Evolutionary conservation across 495 filamentous ascomycete species (phyloP), one percentile per base, ranked within the genome.

Genomic region (Penicillium psychrofluorescens): DNA sequence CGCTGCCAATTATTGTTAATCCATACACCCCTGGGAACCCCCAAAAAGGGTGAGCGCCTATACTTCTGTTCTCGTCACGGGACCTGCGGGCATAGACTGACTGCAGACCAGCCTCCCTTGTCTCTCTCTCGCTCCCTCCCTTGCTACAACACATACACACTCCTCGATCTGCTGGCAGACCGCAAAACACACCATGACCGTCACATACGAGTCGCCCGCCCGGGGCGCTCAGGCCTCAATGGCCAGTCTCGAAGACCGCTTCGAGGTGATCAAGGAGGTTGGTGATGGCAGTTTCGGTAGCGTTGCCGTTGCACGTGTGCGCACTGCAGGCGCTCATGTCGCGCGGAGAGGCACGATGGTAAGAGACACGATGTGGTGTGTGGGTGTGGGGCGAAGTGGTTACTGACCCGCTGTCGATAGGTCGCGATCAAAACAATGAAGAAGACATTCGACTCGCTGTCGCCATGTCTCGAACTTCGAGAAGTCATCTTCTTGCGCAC

Each of bases 381-480:
- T 1, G 30, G 39, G 12, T 30, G 15, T 9, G 30, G 14, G 10
- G 15, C 38, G 33, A 27, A 29, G 36, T 53, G 39, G 12, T 33
- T 40, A 43, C 44, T 45, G 14, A 53, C 62, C 71, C 38, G 69
- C 46, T 29, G 13, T 43, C 46, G 22, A 6, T 22, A 98, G 92
- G 89, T 98, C 53, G 92, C 92, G 2, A 95, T 99, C 61, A 99
- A 99, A 72, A 96, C 92, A 12, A 97, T 99, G 94, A 99, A 99
- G 77, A 99, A 99, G 77, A 88, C 86, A 0, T 99, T 97, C 53
- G 90, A 97, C 32, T 91, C 86, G 4, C 87, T 97, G 57, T 67
- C 74, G 15, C 87, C 86, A 34, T 97, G 94, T 61, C 62, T 95
- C 47, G 92, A 99, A 58, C 73, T 99, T 36, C 80, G 92, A 45